These are phyloP conservation scores for Aureobasidium sp. DNA, from an alignment of 2,329 filamentous ascomycete genomes.

Conservation along the genomic window DNA sequence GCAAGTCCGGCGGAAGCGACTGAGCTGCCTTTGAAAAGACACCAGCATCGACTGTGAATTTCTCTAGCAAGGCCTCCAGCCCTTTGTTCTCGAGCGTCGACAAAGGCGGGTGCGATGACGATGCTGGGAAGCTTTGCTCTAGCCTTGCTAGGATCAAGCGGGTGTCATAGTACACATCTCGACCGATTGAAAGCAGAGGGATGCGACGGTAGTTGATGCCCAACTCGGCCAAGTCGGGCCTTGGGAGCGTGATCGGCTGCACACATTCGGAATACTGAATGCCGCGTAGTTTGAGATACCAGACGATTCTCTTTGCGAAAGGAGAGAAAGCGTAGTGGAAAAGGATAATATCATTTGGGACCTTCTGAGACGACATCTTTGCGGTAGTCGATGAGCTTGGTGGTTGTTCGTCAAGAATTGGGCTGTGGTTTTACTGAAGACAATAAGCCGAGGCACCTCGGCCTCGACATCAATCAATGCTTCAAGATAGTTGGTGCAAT, in stretches of 20 bases:
- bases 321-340: constrained; percentile 63
- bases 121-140: constrained; percentile 46
- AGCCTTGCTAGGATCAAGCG: constrained; percentile 61
- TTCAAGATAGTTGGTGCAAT: not conserved
- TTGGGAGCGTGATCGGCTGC: constrained; percentile 60
- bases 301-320: constrained; percentile 55
- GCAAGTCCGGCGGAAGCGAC: constrained; percentile 51
- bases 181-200: constrained; percentile 58
- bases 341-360: constrained; percentile 46
- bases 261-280: constrained; percentile 64
- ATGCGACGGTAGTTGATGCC: constrained; percentile 63
- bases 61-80: constrained; percentile 50
- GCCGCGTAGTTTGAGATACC: constrained; percentile 60
- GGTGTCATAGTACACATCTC: constrained; percentile 63
- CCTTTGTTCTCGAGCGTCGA: constrained; percentile 35
- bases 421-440: not conserved
- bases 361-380: constrained; percentile 20
- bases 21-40: constrained; percentile 49
- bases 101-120: constrained; percentile 21
- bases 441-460: not conserved
- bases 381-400: not conserved
- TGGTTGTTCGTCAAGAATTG: not conserved
- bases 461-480: not conserved
- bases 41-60: constrained; percentile 49
- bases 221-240: constrained; percentile 55